Percentiles rank a stretch among this genome's conserved stretches.
These are phyloP conservation scores for Aspergillus bombycis DNA, from an alignment of 2,329 filamentous ascomycete species.

Conservation along the genomic window DNA sequence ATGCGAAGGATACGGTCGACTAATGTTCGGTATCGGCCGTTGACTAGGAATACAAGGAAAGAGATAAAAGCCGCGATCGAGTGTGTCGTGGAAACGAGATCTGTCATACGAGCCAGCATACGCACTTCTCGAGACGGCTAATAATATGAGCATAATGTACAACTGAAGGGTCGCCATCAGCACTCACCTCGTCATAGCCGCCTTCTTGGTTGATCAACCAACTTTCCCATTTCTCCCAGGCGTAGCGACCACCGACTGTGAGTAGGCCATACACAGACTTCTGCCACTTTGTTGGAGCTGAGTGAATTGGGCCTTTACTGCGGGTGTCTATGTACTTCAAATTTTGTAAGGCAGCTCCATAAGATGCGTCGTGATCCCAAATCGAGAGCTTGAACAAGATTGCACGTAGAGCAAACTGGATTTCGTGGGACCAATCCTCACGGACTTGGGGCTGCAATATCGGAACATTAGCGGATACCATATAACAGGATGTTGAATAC, in stretches of 20 bases:
- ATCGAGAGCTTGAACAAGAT: constrained; percentile 92
- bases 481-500: not conserved
- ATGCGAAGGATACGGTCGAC: constrained; percentile 83
- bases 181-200: constrained; percentile 64
- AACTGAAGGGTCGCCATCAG: not conserved
- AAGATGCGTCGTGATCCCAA: constrained; percentile 95
- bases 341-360: constrained; percentile 90
- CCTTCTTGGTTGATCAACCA: constrained; percentile 78
- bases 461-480: constrained; percentile 12
- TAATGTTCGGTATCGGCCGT: constrained; percentile 87
- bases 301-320: constrained; percentile 62
- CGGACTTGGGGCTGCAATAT: constrained; percentile 61
- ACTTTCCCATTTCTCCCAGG: constrained; percentile 89
- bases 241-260: constrained; percentile 85
- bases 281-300: constrained; percentile 76
- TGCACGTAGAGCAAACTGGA: constrained; percentile 74
- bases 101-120: constrained; percentile 69
- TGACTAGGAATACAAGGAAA: constrained; percentile 87
- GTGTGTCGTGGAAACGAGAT: constrained; percentile 70
- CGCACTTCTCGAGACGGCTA: constrained; percentile 55
- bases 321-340: constrained; percentile 87
- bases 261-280: constrained; percentile 82
- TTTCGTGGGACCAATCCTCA: constrained; percentile 87
- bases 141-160: constrained; percentile 18
- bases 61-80: constrained; percentile 80